These are phyloP conservation scores for Lycium ferocissimum DNA, from an alignment of 257 asterid species.

Conservation along the genomic window DNA sequence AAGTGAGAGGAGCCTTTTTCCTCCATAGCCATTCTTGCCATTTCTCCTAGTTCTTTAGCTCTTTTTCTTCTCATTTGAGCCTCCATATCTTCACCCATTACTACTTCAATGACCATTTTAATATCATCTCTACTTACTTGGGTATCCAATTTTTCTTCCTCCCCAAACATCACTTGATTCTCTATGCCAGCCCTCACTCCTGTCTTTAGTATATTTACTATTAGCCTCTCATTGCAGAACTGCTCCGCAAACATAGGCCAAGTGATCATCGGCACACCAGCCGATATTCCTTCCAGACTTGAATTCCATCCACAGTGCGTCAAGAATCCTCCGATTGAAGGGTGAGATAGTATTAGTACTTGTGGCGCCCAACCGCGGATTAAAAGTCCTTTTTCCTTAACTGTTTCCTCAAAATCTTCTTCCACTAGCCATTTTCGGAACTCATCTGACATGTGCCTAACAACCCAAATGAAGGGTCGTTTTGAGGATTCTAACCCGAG, in stretches of 20 bases:
- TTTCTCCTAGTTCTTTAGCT: slow-evolving; percentile 42
- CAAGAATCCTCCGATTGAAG: slow-evolving; percentile 31
- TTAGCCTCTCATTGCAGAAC: slow-evolving; percentile 44
- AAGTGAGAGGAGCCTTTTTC: slow-evolving; percentile 52
- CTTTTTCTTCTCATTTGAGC: slow-evolving; percentile 44
- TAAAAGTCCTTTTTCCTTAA: slow-evolving; percentile 27
- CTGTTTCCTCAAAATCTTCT: slow-evolving; percentile 31
- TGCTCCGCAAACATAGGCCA: slow-evolving; percentile 57
- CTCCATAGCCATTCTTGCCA: slow-evolving; percentile 43
- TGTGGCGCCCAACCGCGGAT: slow-evolving; percentile 46
- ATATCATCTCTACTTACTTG: slow-evolving; percentile 39
- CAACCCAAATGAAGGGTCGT: slow-evolving; percentile 34
- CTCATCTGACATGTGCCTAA: slow-evolving; percentile 29
- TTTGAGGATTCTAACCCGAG: slow-evolving; percentile 51
- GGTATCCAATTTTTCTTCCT: slow-evolving; percentile 21
- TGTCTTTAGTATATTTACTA: slow-evolving; percentile 38
- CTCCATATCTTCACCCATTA: slow-evolving; percentile 44
- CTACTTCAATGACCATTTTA: slow-evolving; percentile 33
- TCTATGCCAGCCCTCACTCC: slow-evolving; percentile 47
- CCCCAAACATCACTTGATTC: slow-evolving; percentile 28
- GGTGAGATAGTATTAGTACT: slow-evolving; percentile 37
- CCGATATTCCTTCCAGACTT: slow-evolving; percentile 31
- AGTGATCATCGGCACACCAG: slow-evolving; percentile 37
- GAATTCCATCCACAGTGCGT: slow-evolving; percentile 44
- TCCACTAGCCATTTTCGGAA: slow-evolving; percentile 21